Conservation (phyloP, 352 stramenopile species). For the Pythium monospermum region DNA sequence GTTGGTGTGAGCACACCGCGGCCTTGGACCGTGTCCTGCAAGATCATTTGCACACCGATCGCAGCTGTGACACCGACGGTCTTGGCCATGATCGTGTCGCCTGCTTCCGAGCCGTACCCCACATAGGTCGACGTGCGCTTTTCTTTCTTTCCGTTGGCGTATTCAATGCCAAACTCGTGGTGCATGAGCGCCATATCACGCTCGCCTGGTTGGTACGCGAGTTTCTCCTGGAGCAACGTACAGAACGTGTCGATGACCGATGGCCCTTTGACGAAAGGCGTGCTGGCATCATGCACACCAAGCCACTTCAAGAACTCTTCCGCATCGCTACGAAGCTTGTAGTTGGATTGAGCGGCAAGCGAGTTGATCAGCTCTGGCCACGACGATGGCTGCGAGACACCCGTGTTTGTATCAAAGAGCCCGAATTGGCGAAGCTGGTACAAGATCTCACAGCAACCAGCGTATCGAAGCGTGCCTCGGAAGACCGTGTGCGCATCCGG, state of each 20-base stretch:
- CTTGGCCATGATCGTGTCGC: conserved; percentile 94
- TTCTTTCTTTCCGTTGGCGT: conserved; percentile 78
- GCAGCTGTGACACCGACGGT: conserved; percentile 93
- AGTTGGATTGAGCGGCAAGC: conserved; percentile 32
- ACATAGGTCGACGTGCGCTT: conserved; percentile 89
- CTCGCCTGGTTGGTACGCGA: conserved; percentile 87
- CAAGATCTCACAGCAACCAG: conserved; percentile 89
- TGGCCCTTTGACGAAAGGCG: conserved; percentile 42
- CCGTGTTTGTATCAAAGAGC: conserved; percentile 75
- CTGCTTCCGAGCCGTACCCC: conserved; percentile 86
- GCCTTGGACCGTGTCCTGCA: conserved; percentile 81
- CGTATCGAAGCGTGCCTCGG: conserved; percentile 93
- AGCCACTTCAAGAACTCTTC: conserved; percentile 75
- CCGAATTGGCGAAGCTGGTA: conserved; percentile 89
- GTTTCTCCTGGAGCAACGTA: conserved; percentile 82
- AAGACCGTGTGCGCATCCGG: conserved; percentile 89
- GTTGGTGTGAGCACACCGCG: conserved; percentile 88
- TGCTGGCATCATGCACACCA: conserved; percentile 52
- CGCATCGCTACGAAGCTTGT: conserved; percentile 43
- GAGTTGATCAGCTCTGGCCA: conserved; percentile 85
- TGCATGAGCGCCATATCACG: conserved; percentile 95
- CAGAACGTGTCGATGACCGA: conserved; percentile 85
- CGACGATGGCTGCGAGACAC: conserved; percentile 39
- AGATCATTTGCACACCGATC: conserved; percentile 91
- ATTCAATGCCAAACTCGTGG: conserved; percentile 85